phyloP scores from a whole-genome alignment of 179 eudicot species.

The Sideroxylon spinosum region DNA sequence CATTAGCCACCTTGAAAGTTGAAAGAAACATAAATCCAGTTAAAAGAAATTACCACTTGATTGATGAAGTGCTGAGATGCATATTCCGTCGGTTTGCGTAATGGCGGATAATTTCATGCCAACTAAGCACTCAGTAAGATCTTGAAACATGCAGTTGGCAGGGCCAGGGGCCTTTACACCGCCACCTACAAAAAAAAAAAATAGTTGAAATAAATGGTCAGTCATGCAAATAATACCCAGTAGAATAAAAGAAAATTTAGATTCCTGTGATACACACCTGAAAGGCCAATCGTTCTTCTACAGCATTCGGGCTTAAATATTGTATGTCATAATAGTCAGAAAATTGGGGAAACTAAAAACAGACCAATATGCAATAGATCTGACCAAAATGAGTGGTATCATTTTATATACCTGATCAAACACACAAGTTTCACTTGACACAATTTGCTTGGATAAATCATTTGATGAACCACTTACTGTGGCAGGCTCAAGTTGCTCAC shows the following conservation, averaged over 20 bases:
- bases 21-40: not conserved
- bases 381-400: not conserved
- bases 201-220: not conserved
- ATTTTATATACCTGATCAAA: slow-evolving; percentile 30
- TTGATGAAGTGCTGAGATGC: slow-evolving; percentile 56
- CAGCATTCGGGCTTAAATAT: slow-evolving; percentile 59
- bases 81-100: slow-evolving; percentile 41
- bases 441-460: slow-evolving; percentile 23
- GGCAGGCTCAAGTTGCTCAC: slow-evolving; percentile 17
- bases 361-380: not conserved
- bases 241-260: not conserved
- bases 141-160: slow-evolving; percentile 56
- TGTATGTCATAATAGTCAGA: slow-evolving; percentile 15
- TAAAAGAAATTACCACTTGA: slow-evolving; percentile 61
- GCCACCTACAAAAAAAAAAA: slow-evolving; percentile 20
- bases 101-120: slow-evolving; percentile 56
- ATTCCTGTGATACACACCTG: slow-evolving; percentile 43
- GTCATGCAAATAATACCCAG: not conserved
- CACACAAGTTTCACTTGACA: slow-evolving; percentile 14
- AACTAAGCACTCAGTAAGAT: slow-evolving; percentile 51
- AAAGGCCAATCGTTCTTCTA: slow-evolving; percentile 29
- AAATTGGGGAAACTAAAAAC: not conserved
- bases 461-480: slow-evolving; percentile 15
- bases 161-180: slow-evolving; percentile 26
- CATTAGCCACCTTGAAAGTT: not conserved